Base-by-base conservation (phyloP, 169 alveolate species). In the Babesia microti region DNA sequence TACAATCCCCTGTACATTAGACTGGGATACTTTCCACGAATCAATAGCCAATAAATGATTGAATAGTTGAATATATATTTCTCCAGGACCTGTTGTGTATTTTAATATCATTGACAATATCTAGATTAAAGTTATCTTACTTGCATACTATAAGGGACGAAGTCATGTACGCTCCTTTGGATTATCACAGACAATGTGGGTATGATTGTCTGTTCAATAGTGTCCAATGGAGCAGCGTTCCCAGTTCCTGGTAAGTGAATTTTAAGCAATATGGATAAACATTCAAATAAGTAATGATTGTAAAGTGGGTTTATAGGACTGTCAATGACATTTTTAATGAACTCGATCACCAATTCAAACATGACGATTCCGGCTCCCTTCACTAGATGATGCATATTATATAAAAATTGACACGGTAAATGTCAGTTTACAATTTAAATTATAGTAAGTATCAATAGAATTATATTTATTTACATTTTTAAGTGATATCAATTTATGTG, bases 261-360 rank as follows among this genome's bases (percentile, higher is more conserved):
- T 22, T 63, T 34, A 21, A 65, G 35, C 27, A 69, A 27, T 0
- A 70, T 14, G 3, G 82, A 59, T 15, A 76, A 59, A 7, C 72
- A 59, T 61, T 82, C 90, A 59, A 79, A 82, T 2, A 82, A 44
- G 46, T 70, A 79, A 61, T 82, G 90, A 53, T 82, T 82, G 57
- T 71, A 82, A 0, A 75, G 37, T 0, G 90, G 90, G 51, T 82
- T 82, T 15, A 74, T 81, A 0, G 89, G 81, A 47, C 79, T 81
- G 41, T 79, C 78, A 0, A 72, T 55, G n/a, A 73, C 78, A 26
- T 18, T n/a, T 58, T 76, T 76, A 0, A 76, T 76, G 34, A 53
- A 46, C 32, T 40, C 51, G 14, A 65, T 55, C 12, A 65, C 30
- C 21, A 65, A 47, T 12, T 55, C 57, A 39, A 65, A 18, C 69